Conservation (phyloP, 331 rosid species). For the Malus hybrid region DNA sequence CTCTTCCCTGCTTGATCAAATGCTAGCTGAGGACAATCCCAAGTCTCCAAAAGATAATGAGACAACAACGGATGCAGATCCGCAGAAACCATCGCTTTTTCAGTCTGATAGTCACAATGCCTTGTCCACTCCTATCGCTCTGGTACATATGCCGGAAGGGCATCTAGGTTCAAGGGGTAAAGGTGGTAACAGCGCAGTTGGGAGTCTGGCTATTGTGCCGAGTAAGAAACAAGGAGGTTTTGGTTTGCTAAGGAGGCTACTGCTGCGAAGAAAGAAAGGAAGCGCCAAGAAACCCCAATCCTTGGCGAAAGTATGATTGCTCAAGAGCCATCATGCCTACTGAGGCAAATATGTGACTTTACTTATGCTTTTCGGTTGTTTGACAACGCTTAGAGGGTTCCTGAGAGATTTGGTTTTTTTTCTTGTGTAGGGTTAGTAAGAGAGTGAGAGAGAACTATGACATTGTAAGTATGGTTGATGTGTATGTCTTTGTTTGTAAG, state of each 20-base stretch:
- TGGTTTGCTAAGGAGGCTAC: conserved; percentile 53
- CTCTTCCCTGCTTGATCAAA: conserved; percentile 22
- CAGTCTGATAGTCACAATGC: conserved; percentile 20
- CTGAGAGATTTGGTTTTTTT: conserved; percentile 2
- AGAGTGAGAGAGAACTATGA: conserved; percentile 11
- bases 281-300: conserved; percentile 28
- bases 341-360: conserved; percentile 1
- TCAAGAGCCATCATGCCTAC: background rate
- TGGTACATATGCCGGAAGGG: conserved; percentile 13
- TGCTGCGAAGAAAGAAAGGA: conserved; percentile 46
- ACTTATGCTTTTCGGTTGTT: conserved; percentile 18
- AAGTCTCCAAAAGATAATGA: conserved; percentile 22
- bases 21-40: conserved; percentile 27
- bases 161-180: conserved; percentile 20
- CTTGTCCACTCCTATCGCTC: conserved; percentile 13
- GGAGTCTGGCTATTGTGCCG: conserved; percentile 36
- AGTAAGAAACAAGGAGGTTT: conserved; percentile 45
- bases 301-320: conserved; percentile 23
- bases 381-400: conserved; percentile 9
- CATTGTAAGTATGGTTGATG: conserved; percentile 25
- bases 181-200: conserved; percentile 15
- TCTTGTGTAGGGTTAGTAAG: background rate
- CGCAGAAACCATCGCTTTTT: conserved; percentile 17
- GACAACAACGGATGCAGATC: conserved; percentile 13
- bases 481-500: conserved; percentile 15